A percentile compares a stretch with the other conserved stretches of the same genome.
These are phyloP conservation scores for Trypanosoma mega DNA, from an alignment of 208 protist genomes.

Conservation along the genomic window DNA sequence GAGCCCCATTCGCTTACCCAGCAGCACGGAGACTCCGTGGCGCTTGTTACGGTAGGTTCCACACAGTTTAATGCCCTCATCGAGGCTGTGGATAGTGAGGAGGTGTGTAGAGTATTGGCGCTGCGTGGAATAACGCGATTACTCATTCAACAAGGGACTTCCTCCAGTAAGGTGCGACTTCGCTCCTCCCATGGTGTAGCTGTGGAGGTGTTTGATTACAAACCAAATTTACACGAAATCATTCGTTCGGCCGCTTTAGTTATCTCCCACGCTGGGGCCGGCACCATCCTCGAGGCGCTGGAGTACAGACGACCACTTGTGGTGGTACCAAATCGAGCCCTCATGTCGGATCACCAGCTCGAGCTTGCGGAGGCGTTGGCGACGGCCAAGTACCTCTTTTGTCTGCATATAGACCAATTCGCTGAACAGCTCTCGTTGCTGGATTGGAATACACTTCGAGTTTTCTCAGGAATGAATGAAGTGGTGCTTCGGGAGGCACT, in stretches of 20 bases:
- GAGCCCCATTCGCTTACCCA: background rate
- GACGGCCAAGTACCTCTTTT: conserved; percentile 58
- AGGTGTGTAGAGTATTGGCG: conserved; percentile 38
- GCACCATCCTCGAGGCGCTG: conserved; percentile 91
- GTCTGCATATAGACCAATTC: conserved; percentile 45
- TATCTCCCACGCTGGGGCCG: conserved; percentile 88
- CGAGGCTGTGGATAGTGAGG: conserved; percentile 34
- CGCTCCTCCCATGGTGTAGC: conserved; percentile 25
- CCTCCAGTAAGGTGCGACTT: conserved; percentile 10
- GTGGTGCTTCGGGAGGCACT: conserved; percentile 31
- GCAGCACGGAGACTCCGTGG: conserved; percentile 11
- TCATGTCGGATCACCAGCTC: conserved; percentile 91
- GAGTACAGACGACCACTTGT: conserved; percentile 55
- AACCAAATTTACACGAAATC: conserved; percentile 44
- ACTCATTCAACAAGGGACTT: conserved; percentile 78
- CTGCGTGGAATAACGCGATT: conserved; percentile 49
- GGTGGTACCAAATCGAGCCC: conserved; percentile 81
- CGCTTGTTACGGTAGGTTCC: conserved; percentile 89
- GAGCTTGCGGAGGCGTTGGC: conserved; percentile 71
- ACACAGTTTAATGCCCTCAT: conserved; percentile 81
- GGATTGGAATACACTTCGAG: conserved; percentile 36
- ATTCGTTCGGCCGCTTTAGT: conserved; percentile 61
- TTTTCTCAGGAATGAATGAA: conserved; percentile 47
- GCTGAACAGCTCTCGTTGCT: conserved; percentile 33
- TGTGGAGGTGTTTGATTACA: conserved; percentile 80